Conservation (phyloP, 2,329 filamentous ascomycete genomes). For the Xylaria sp. region DNA sequence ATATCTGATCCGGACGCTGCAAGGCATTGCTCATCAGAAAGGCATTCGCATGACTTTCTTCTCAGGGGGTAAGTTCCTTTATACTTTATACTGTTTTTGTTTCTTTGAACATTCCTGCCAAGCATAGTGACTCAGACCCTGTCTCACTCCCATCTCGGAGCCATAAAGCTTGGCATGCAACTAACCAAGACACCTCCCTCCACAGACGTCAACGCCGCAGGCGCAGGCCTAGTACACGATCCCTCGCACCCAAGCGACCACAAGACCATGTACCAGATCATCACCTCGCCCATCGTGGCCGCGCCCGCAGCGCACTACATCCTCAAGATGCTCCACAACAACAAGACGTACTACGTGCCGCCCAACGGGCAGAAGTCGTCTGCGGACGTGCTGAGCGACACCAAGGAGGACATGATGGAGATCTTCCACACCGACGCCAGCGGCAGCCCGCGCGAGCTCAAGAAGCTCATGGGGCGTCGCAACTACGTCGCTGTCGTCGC, state of each 20-base stretch:
- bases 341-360: constrained; percentile 90
- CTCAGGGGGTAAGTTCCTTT: constrained; percentile 74
- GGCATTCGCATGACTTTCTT: constrained; percentile 97
- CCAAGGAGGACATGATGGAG: constrained; percentile 99
- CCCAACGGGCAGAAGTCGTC: constrained; percentile 83
- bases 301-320: constrained; percentile 87
- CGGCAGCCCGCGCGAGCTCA: constrained; percentile 83
- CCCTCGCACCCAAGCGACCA: constrained; percentile 90
- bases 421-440: constrained; percentile 96
- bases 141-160: neutral
- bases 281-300: constrained; percentile 91
- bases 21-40: constrained; percentile 95
- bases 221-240: constrained; percentile 94
- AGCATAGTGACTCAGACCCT: too few relatives aligned
- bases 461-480: constrained; percentile 90
- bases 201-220: constrained; percentile 86
- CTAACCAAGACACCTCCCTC: neutral
- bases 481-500: constrained; percentile 96
- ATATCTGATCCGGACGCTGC: constrained; percentile 93
- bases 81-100: neutral
- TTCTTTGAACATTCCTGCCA: too few relatives aligned
- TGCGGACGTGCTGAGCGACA: constrained; percentile 77
- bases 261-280: constrained; percentile 99
- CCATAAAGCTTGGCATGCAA: neutral
- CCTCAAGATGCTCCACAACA: constrained; percentile 94